phyloP scores from a whole-genome alignment of 805 yeast species.

The Spathaspora sp. region DNA sequence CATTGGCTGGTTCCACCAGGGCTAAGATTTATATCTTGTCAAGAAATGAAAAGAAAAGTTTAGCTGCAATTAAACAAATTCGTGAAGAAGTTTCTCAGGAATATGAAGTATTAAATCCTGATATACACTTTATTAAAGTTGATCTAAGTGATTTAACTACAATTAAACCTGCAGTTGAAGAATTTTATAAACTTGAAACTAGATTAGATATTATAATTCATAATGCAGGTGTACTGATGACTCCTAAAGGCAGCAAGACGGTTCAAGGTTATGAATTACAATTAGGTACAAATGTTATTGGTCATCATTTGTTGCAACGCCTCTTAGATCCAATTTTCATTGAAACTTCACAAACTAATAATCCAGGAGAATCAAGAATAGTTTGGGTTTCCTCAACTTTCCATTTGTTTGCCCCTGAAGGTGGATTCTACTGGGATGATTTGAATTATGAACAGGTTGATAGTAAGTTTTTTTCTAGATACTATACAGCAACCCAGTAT shows the following conservation, averaged over 20 bases:
- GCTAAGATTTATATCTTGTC: constrained; percentile 33
- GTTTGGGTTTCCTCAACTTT: constrained; percentile 45
- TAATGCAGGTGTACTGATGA: constrained; percentile 25
- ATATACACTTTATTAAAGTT: constrained; percentile 15
- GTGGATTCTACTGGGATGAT: constrained; percentile 33
- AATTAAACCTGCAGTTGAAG: constrained; percentile 32
- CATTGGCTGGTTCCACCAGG: constrained; percentile 24
- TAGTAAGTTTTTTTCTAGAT: too few relatives aligned
- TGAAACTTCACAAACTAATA: constrained; percentile 20
- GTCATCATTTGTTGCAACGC: constrained; percentile 8
- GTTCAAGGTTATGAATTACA: constrained; percentile 36
- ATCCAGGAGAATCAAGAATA: constrained; percentile 22
- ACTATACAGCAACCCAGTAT: constrained; percentile 16
- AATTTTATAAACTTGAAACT: constrained; percentile 11
- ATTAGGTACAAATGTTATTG: constrained; percentile 27
- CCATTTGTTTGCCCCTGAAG: constrained; percentile 23
- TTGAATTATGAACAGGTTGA: constrained; percentile 17
- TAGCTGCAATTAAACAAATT: constrained; percentile 22
- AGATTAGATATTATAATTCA: constrained; percentile 20
- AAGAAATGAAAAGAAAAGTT: constrained; percentile 29
- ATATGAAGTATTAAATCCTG: constrained; percentile 3
- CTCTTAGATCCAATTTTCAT: constrained; percentile 9
- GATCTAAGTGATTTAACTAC: constrained; percentile 38
- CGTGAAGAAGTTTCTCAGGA: constrained; percentile 16
- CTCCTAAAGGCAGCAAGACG: constrained; percentile 15